A percentile compares a stretch with the other conserved stretches of the same genome.
These are phyloP conservation scores for Colletotrichum theobromicola DNA, from an alignment of 2,329 filamentous ascomycete genomes.

Conservation along the genomic window DNA sequence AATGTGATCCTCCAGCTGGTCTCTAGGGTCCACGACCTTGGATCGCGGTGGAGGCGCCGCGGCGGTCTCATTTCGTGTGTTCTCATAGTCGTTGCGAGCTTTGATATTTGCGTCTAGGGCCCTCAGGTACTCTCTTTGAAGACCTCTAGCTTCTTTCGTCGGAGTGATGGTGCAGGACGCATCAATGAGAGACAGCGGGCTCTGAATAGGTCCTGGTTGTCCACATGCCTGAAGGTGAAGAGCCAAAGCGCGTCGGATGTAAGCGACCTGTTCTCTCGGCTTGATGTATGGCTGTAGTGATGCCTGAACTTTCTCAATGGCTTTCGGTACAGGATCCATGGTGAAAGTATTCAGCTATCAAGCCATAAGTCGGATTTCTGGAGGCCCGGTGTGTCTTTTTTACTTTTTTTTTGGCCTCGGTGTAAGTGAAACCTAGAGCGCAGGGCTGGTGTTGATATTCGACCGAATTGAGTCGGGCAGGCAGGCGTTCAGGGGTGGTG, in stretches of 20 bases:
- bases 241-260: constrained; percentile 60
- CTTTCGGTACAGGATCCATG: constrained; percentile 37
- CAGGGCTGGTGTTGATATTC: not conserved
- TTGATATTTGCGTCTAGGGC: constrained; percentile 57
- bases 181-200: constrained; percentile 55
- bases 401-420: not conserved
- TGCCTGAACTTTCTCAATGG: constrained; percentile 43
- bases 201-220: constrained; percentile 44
- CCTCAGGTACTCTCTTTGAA: constrained; percentile 60
- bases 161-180: constrained; percentile 37
- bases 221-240: constrained; percentile 57
- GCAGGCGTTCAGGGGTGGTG: constrained; percentile 1
- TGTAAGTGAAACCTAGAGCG: not conserved
- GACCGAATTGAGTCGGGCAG: not conserved
- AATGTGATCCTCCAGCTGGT: constrained; percentile 54
- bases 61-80: constrained; percentile 25
- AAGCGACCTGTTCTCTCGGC: constrained; percentile 60
- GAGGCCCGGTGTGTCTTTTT: not conserved
- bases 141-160: constrained; percentile 46
- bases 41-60: constrained; percentile 16
- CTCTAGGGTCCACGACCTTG: constrained; percentile 18
- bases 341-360: not conserved
- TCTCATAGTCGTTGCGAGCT: constrained; percentile 53
- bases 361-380: not conserved
- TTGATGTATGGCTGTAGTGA: constrained; percentile 59